Evolutionary conservation across 352 stramenopile genomes (phyloP).

Genomic region (Phytophthora pisi): DNA sequence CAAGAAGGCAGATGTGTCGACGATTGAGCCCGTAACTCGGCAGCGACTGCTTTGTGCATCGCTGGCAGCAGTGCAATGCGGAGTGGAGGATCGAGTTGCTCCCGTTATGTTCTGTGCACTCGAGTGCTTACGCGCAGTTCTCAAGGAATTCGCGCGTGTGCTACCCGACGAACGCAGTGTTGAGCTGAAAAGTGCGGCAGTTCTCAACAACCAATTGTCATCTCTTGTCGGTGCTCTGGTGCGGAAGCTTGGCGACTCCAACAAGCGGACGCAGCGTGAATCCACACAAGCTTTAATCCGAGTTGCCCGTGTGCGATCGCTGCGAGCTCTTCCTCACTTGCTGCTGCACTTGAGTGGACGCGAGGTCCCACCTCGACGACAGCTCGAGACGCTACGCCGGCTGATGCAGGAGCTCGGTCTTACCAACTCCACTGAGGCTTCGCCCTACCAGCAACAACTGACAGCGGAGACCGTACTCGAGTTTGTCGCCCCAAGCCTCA

Average conservation of each 20-base stretch:
- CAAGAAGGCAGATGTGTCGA: constrained; percentile 64
- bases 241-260: constrained; percentile 75
- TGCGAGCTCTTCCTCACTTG: constrained; percentile 61
- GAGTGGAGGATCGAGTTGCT: constrained; percentile 75
- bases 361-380: constrained; percentile 56
- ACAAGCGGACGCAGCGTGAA: constrained; percentile 84
- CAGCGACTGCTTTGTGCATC: constrained; percentile 72
- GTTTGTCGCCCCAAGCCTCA: constrained; percentile 73
- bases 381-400: constrained; percentile 62
- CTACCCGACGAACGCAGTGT: constrained; percentile 47
- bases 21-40: constrained; percentile 33
- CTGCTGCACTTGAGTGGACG: constrained; percentile 67
- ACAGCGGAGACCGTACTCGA: constrained; percentile 69
- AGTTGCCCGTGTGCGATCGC: constrained; percentile 65
- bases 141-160: constrained; percentile 67
- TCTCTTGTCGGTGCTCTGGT: constrained; percentile 55
- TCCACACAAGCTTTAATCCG: constrained; percentile 61
- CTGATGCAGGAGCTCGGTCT: constrained; percentile 64
- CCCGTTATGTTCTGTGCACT: constrained; percentile 86
- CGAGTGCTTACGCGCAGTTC: constrained; percentile 68
- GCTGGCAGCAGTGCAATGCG: constrained; percentile 69
- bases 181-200: constrained; percentile 21
- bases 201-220: constrained; percentile 68
- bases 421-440: constrained; percentile 16
- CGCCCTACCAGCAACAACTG: constrained; percentile 29